Evolutionary conservation across 2,329 filamentous ascomycete species (phyloP).

Genomic region (Metarhizium guizhouense): DNA sequence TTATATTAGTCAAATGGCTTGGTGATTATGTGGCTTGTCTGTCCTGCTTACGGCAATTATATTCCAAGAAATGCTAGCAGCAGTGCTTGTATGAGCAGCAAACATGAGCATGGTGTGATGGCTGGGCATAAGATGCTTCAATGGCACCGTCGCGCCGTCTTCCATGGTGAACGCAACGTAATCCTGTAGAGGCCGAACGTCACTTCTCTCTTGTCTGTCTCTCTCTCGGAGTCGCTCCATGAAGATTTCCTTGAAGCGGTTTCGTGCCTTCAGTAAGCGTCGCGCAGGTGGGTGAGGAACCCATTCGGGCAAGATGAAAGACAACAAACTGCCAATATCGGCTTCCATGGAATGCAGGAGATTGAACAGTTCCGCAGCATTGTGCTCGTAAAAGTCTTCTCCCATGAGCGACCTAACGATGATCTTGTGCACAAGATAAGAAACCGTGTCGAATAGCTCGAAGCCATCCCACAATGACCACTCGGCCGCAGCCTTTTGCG

Average conservation of each 20-base stretch:
- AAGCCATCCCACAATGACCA: too few species aligned
- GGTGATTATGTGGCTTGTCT: not conserved
- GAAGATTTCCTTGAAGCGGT: conserved; percentile 12
- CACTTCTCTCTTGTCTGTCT: not conserved
- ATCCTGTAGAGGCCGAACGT: conserved; percentile 3
- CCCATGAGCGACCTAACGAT: too few species aligned
- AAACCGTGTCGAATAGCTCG: too few species aligned
- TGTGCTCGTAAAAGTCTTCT: not conserved
- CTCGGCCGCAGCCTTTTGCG: conserved; percentile 2
- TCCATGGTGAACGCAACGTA: conserved; percentile 12
- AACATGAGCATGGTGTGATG: conserved; percentile 12
- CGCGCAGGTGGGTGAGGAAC: conserved; percentile 9
- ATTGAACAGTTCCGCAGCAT: conserved; percentile 8
- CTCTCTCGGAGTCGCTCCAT: conserved; percentile 8
- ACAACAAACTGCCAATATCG: conserved; percentile 6
- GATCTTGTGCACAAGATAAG: too few species aligned
- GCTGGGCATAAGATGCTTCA: conserved; percentile 6
- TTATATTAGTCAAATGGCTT: not conserved
- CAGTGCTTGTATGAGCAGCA: conserved; percentile 10
- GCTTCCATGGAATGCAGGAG: conserved; percentile 9
- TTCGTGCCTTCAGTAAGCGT: conserved; percentile 5
- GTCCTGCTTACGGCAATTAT: conserved; percentile 11
- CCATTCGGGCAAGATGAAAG: conserved; percentile 9
- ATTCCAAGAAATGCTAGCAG: conserved; percentile 9
- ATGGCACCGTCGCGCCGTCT: conserved; percentile 7